Percentiles rank a stretch among this genome's conserved stretches.
Evolutionary conservation across 1,284 basidiomycete species (phyloP).

Genomic region (Boletellus deceptivus): DNA sequence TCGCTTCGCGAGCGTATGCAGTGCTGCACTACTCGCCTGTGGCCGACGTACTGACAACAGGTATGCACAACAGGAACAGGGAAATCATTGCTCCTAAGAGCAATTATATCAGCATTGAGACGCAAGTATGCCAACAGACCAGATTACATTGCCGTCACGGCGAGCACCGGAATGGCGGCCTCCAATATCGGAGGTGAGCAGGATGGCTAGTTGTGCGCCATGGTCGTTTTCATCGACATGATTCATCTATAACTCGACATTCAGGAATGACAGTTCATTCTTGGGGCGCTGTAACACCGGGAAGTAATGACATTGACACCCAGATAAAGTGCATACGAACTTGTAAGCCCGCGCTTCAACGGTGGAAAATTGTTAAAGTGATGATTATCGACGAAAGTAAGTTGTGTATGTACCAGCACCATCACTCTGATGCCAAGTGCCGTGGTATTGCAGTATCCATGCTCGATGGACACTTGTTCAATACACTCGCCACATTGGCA

Average conservation of each 20-base stretch:
- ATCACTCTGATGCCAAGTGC: not conserved
- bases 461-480: slow-evolving; percentile 77
- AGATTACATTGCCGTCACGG: slow-evolving; percentile 74
- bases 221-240: not conserved
- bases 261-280: slow-evolving; percentile 70
- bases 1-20: too few relatives aligned
- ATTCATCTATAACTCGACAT: not conserved
- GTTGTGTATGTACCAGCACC: not conserved
- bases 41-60: not conserved
- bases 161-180: slow-evolving; percentile 43
- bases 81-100: slow-evolving; percentile 48
- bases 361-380: slow-evolving; percentile 67
- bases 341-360: slow-evolving; percentile 54
- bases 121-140: slow-evolving; percentile 58
- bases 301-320: slow-evolving; percentile 50
- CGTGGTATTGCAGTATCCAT: slow-evolving; percentile 63
- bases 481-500: slow-evolving; percentile 59
- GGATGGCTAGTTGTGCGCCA: not conserved
- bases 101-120: slow-evolving; percentile 53
- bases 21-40: not conserved
- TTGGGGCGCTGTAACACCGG: slow-evolving; percentile 76
- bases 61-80: slow-evolving; percentile 59
- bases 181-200: slow-evolving; percentile 10
- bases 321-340: slow-evolving; percentile 53
- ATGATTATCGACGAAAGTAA: slow-evolving; percentile 83